Conservation (phyloP, 2,329 filamentous ascomycete species). For the Monilinia vaccinii-corymbosi region DNA sequence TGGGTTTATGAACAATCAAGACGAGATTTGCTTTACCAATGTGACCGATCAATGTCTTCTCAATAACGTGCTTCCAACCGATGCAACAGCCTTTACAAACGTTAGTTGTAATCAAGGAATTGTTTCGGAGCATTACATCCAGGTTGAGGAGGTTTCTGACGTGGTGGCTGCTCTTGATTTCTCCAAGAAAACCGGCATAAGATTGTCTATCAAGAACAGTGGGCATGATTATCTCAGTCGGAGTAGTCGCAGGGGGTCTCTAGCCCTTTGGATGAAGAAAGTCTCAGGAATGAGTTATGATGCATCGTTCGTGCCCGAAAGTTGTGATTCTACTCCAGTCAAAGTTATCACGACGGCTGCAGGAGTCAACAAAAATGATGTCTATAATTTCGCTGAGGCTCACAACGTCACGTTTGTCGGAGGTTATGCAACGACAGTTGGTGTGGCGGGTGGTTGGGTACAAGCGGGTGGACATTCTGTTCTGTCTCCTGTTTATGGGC, state of each 20-base stretch:
- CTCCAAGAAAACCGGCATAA: constrained; percentile 33
- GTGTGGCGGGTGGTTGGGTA: constrained; percentile 39
- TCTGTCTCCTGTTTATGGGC: constrained; percentile 40
- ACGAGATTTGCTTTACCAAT: constrained; percentile 24
- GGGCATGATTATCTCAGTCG: constrained; percentile 24
- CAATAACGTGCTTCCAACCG: constrained; percentile 19
- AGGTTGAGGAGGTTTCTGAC: constrained; percentile 29
- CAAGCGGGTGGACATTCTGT: constrained; percentile 47
- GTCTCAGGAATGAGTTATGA: constrained; percentile 6
- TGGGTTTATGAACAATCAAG: constrained; percentile 26
- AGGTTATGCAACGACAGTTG: constrained; percentile 35
- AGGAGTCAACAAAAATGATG: constrained; percentile 21
- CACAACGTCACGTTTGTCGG: constrained; percentile 24
- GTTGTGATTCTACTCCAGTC: constrained; percentile 12
- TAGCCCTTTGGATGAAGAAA: constrained; percentile 17
- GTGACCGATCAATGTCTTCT: constrained; percentile 26
- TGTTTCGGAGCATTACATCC: constrained; percentile 14
- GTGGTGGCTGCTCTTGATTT: constrained; percentile 38
- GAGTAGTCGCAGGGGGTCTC: constrained; percentile 13
- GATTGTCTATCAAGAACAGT: constrained; percentile 29
- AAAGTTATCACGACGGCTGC: constrained; percentile 21
- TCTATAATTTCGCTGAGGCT: constrained; percentile 22
- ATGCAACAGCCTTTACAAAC: constrained; percentile 16
- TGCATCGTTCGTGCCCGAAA: constrained; percentile 13
- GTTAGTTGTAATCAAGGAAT: constrained; percentile 16